Percentiles rank a stretch among this genome's conserved stretches.
phyloP scores from a whole-genome alignment of 768 basidiomycete genomes.

The Auricularia heimuer region DNA sequence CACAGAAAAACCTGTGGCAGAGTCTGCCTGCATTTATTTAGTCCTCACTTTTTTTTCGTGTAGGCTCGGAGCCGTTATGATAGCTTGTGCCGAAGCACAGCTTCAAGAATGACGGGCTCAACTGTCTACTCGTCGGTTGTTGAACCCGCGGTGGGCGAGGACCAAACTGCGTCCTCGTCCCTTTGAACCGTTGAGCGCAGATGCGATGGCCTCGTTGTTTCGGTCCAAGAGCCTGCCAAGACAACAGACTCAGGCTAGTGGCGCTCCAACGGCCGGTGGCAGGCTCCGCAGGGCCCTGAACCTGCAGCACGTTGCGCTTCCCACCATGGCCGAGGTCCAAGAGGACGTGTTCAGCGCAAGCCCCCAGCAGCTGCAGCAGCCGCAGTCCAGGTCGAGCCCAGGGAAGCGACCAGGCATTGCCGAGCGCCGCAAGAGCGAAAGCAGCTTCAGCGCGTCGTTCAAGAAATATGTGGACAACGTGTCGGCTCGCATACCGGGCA shows the following conservation, averaged over 20 bases:
- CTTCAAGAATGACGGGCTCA: no score
- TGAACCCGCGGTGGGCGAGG: no score
- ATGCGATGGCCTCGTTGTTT: not conserved
- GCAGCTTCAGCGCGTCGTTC: not conserved
- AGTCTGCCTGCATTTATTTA: no score
- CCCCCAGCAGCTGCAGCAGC: not conserved
- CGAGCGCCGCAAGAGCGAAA: not conserved
- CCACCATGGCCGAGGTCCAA: not conserved
- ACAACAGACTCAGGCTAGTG: not conserved
- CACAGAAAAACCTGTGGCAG: no score
- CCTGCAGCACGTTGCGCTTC: not conserved
- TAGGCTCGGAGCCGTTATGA: no score
- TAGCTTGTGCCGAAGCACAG: no score
- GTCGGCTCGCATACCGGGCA: not conserved
- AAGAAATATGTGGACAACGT: not conserved
- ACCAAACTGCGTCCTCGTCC: not conserved
- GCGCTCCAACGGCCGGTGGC: not conserved
- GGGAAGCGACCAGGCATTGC: not conserved
- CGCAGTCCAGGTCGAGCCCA: not conserved
- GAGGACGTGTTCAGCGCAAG: not conserved
- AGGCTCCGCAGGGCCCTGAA: not conserved
- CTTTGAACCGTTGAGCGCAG: not conserved
- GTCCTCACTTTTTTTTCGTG: no score
- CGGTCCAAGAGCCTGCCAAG: not conserved
- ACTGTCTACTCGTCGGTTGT: no score